These are phyloP conservation scores for Apiospora malaysiana DNA, from an alignment of 2,329 filamentous ascomycete species.

Conservation along the genomic window DNA sequence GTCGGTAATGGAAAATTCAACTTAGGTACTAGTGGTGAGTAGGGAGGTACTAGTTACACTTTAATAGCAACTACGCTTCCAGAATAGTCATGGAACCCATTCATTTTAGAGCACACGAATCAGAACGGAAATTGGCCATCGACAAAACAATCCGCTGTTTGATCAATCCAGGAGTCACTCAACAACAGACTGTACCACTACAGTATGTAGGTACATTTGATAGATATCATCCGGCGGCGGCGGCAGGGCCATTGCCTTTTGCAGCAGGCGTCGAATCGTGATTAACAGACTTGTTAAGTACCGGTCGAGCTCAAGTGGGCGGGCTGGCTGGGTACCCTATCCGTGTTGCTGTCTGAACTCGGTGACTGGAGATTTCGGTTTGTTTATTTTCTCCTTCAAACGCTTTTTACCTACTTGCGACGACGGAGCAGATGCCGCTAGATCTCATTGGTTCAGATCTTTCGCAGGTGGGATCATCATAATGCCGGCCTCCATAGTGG, in stretches of 20 bases:
- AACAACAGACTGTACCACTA: too few species aligned
- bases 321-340: neutral
- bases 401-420: neutral
- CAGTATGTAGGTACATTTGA: too few species aligned
- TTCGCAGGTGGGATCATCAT: constrained; percentile 1
- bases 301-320: neutral
- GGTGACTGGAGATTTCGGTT: neutral
- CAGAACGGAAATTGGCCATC: neutral
- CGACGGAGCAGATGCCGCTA: neutral
- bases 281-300: neutral
- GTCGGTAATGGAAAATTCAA: neutral
- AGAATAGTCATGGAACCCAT: neutral
- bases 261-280: neutral
- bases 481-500: constrained; percentile 6
- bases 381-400: constrained; percentile 11
- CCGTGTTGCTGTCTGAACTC: neutral
- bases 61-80: too few species aligned
- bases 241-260: neutral
- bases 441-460: neutral
- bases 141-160: too few species aligned
- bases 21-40: neutral
- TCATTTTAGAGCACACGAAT: neutral
- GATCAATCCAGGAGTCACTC: too few species aligned
- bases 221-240: too few species aligned
- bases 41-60: too few species aligned